Conservation (phyloP, 108 stramenopile genomes). For the Cyclotella sp. region DNA sequence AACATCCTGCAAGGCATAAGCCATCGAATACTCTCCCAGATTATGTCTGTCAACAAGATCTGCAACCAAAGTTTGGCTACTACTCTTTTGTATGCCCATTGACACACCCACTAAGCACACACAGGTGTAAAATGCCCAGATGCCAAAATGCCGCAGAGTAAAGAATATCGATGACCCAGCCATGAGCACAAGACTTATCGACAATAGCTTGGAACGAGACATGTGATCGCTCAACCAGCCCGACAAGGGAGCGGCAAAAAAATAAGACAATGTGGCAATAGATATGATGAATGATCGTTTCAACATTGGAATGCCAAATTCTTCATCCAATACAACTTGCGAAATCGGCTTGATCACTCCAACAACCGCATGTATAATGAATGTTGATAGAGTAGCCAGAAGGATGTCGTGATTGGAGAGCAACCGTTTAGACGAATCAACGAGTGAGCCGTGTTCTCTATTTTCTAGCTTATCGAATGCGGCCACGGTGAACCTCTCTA, state of each 20-base stretch:
- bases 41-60: constrained; percentile 38
- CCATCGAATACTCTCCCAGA: constrained; percentile 42
- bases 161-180: constrained; percentile 32
- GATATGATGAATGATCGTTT: constrained; percentile 44
- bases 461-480: background rate
- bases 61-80: constrained; percentile 39
- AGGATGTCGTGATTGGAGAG: constrained; percentile 39
- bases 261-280: constrained; percentile 42
- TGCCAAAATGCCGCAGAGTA: constrained; percentile 27
- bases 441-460: background rate
- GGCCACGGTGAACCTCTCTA: constrained; percentile 14
- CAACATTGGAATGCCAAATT: constrained; percentile 44
- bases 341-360: constrained; percentile 46
- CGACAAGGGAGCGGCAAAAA: constrained; percentile 27
- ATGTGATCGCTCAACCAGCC: constrained; percentile 30
- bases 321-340: constrained; percentile 41
- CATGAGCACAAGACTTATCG: constrained; percentile 35
- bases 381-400: constrained; percentile 27
- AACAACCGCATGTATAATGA: constrained; percentile 38
- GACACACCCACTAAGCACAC: constrained; percentile 29
- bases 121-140: constrained; percentile 37
- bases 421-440: constrained; percentile 16
- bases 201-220: constrained; percentile 25
- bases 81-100: constrained; percentile 27
- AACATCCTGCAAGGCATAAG: constrained; percentile 41